A percentile compares a stretch with the other conserved stretches of the same genome.
Evolutionary conservation across 2,329 filamentous ascomycete species (phyloP).

Genomic region (Chrysosporium queenslandicum): DNA sequence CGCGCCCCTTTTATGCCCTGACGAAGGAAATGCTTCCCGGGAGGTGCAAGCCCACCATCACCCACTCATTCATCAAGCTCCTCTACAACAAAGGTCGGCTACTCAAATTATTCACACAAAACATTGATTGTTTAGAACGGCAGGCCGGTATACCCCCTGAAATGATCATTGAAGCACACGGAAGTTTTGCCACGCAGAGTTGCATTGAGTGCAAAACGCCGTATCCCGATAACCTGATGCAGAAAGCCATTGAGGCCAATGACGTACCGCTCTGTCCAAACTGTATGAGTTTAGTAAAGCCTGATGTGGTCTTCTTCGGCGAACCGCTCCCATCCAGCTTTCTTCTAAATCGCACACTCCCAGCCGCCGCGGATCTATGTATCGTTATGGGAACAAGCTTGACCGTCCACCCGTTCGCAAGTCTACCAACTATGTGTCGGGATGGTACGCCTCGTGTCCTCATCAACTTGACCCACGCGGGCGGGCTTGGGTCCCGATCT

Average conservation of each 20-base stretch:
- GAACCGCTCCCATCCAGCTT: constrained; percentile 60
- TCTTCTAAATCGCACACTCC: constrained; percentile 47
- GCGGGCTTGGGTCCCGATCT: constrained; percentile 60
- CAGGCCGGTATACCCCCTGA: constrained; percentile 71
- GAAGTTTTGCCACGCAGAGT: constrained; percentile 81
- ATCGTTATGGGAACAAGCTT: constrained; percentile 86
- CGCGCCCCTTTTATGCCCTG: constrained; percentile 81
- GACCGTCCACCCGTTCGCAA: constrained; percentile 79
- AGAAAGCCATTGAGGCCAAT: constrained; percentile 53
- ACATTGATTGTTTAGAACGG: constrained; percentile 91
- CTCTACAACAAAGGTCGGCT: constrained; percentile 65
- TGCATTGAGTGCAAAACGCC: constrained; percentile 76
- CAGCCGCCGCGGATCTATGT: constrained; percentile 59
- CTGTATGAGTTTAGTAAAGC: constrained; percentile 77
- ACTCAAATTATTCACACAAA: constrained; percentile 86
- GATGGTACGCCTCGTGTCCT: constrained; percentile 63
- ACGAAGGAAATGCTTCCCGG: constrained; percentile 89
- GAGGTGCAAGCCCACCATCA: constrained; percentile 75
- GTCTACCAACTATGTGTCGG: constrained; percentile 56
- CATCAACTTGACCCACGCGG: constrained; percentile 78
- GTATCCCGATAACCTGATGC: constrained; percentile 68
- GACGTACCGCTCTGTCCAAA: constrained; percentile 60
- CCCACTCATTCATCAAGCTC: constrained; percentile 78
- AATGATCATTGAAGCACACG: constrained; percentile 85
- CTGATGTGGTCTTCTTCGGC: constrained; percentile 91